Evolutionary conservation across 441 rosid genomes (phyloP).

Genomic region (Omphalea diandra): DNA sequence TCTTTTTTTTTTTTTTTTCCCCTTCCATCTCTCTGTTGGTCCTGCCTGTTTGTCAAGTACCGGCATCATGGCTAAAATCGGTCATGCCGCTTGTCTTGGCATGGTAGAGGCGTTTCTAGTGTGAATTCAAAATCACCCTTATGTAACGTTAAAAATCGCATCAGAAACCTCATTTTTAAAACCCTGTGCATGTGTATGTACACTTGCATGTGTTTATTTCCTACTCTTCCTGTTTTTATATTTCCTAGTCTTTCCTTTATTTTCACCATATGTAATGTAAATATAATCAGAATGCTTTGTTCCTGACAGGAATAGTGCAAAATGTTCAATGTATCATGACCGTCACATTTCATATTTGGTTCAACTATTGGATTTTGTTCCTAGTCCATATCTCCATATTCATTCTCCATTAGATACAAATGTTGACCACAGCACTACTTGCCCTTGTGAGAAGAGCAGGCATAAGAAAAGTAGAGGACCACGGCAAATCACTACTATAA

Average conservation of each 20-base stretch:
- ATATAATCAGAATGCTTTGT: background rate
- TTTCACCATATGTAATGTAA: background rate
- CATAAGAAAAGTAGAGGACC: background rate
- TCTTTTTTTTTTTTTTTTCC: no score
- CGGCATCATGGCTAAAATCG: no score
- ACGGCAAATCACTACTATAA: conserved; percentile 10
- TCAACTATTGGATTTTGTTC: background rate
- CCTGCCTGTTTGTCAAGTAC: no score
- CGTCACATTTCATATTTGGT: background rate
- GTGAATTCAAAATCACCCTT: no score
- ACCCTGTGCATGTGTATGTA: no score
- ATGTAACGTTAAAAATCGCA: no score
- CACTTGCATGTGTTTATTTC: no score
- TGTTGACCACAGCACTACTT: background rate
- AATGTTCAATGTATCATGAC: background rate
- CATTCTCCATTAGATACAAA: background rate
- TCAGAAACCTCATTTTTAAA: no score
- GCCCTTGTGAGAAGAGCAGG: background rate
- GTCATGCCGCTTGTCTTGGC: no score
- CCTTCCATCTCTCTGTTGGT: no score
- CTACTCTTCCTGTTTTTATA: no score
- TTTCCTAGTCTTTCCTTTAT: background rate
- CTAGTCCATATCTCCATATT: background rate
- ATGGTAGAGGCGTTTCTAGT: no score
- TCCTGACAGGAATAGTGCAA: background rate